Conservation (phyloP, 1,284 basidiomycete species). For the Rhizoctonia solani region DNA sequence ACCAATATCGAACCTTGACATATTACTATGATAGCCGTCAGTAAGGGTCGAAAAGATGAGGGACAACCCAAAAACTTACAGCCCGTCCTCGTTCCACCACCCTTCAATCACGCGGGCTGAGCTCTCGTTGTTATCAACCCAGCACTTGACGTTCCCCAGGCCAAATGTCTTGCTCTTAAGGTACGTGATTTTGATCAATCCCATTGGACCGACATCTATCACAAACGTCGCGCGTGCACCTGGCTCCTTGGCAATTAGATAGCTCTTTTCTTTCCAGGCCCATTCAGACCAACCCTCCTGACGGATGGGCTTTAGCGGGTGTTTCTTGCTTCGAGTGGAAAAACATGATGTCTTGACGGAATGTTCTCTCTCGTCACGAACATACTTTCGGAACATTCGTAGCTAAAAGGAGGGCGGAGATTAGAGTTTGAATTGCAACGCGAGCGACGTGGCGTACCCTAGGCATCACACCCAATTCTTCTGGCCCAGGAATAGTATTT, state of each 20-base stretch:
- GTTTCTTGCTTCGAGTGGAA: constrained; percentile 35
- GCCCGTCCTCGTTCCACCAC: constrained; percentile 47
- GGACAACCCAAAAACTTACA: constrained; percentile 40
- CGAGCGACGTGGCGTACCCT: constrained; percentile 45
- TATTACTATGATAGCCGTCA: constrained; percentile 1
- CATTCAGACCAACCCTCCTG: constrained; percentile 33
- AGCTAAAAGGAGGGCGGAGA: constrained; percentile 41
- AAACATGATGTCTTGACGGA: constrained; percentile 44
- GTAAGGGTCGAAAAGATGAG: background rate
- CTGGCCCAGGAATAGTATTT: constrained; percentile 43
- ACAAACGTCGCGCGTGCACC: constrained; percentile 36
- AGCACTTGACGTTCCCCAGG: constrained; percentile 48
- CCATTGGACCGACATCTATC: constrained; percentile 33
- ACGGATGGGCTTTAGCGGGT: constrained; percentile 33
- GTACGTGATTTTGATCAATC: constrained; percentile 49
- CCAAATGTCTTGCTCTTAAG: constrained; percentile 47
- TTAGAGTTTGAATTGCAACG: constrained; percentile 38
- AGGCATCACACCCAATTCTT: constrained; percentile 43
- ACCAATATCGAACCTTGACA: constrained; percentile 14
- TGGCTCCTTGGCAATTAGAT: constrained; percentile 36
- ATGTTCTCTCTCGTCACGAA: constrained; percentile 45
- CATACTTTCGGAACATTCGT: constrained; percentile 45
- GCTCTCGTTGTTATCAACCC: constrained; percentile 50
- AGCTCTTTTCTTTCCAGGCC: constrained; percentile 35
- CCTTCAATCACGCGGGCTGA: constrained; percentile 45